Conservation (phyloP, 163 green algal genomes). For the Picocystis sp. region DNA sequence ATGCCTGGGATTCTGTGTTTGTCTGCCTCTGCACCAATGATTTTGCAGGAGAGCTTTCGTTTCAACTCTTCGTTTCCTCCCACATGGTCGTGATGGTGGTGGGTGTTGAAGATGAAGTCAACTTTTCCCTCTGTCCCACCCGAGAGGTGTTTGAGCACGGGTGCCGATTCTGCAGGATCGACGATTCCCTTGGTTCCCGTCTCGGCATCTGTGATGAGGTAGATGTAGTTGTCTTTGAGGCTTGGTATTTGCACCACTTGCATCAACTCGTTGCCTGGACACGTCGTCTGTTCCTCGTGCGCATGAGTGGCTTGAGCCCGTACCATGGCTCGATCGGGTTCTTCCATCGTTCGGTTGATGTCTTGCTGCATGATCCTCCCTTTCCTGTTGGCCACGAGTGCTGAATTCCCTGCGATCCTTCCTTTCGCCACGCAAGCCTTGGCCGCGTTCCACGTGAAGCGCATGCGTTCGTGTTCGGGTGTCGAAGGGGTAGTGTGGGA, state of each 20-base stretch:
- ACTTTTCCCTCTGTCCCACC: constrained; percentile 22
- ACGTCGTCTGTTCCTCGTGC: too few relatives aligned
- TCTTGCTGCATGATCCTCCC: too few relatives aligned
- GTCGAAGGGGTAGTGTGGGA: too few relatives aligned
- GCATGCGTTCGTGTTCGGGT: too few relatives aligned
- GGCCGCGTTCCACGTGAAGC: too few relatives aligned
- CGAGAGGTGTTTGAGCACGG: constrained; percentile 46
- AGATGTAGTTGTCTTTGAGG: constrained; percentile 78
- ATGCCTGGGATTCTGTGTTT: constrained; percentile 74
- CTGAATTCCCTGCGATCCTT: too few relatives aligned
- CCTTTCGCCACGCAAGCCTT: too few relatives aligned
- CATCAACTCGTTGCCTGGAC: neutral
- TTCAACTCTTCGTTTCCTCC: constrained; percentile 78
- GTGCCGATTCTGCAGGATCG: constrained; percentile 59
- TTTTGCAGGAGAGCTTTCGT: constrained; percentile 12
- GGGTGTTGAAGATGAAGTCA: constrained; percentile 84
- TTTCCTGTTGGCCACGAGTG: too few relatives aligned
- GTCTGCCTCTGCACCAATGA: constrained; percentile 50
- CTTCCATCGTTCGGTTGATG: too few relatives aligned
- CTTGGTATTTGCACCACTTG: constrained; percentile 30
- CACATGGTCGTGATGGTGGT: constrained; percentile 48
- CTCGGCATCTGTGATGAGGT: constrained; percentile 54
- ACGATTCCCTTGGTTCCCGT: constrained; percentile 55
- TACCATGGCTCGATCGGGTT: too few relatives aligned
- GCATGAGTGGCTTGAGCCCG: too few relatives aligned